Conservation (phyloP, 2,329 filamentous ascomycete species). For the Mollisia scopiformis region DNA sequence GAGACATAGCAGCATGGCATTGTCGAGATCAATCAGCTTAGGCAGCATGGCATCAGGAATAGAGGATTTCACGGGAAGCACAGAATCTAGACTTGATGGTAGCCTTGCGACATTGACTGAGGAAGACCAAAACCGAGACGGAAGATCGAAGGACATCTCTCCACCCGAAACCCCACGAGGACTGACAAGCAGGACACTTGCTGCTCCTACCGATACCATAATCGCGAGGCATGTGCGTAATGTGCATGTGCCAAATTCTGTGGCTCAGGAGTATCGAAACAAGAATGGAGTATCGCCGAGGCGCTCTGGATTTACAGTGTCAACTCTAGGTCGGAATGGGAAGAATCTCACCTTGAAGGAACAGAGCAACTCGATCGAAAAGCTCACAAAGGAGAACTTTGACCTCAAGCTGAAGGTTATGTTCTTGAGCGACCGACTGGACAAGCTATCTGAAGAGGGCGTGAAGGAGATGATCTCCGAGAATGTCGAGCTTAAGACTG, state of each 20-base stretch:
- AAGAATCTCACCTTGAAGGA: slow-evolving; percentile 89
- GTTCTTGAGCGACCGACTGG: slow-evolving; percentile 90
- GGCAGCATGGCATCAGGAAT: slow-evolving; percentile 85
- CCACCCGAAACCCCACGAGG: slow-evolving; percentile 73
- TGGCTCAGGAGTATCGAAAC: slow-evolving; percentile 83
- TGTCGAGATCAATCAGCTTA: slow-evolving; percentile 81
- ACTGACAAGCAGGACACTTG: slow-evolving; percentile 54
- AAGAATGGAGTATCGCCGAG: slow-evolving; percentile 67
- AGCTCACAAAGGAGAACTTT: slow-evolving; percentile 96
- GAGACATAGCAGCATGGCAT: slow-evolving; percentile 53
- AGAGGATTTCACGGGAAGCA: slow-evolving; percentile 51
- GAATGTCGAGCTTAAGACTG: slow-evolving; percentile 93
- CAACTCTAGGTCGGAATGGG: slow-evolving; percentile 56
- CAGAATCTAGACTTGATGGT: slow-evolving; percentile 41
- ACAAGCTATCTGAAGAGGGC: slow-evolving; percentile 92
- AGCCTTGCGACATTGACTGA: slow-evolving; percentile 62
- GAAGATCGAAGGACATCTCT: slow-evolving; percentile 50
- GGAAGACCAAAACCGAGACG: slow-evolving; percentile 49
- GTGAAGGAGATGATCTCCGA: slow-evolving; percentile 98
- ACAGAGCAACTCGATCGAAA: slow-evolving; percentile 95
- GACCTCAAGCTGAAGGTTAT: slow-evolving; percentile 97
- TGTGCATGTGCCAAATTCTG: slow-evolving; percentile 86
- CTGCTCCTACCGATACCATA: slow-evolving; percentile 81
- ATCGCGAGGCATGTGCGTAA: slow-evolving; percentile 87
- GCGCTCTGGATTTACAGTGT: slow-evolving; percentile 51